Evolutionary conservation across 768 basidiomycete genomes (phyloP).

Genomic region (Pulveroboletus sp.): DNA sequence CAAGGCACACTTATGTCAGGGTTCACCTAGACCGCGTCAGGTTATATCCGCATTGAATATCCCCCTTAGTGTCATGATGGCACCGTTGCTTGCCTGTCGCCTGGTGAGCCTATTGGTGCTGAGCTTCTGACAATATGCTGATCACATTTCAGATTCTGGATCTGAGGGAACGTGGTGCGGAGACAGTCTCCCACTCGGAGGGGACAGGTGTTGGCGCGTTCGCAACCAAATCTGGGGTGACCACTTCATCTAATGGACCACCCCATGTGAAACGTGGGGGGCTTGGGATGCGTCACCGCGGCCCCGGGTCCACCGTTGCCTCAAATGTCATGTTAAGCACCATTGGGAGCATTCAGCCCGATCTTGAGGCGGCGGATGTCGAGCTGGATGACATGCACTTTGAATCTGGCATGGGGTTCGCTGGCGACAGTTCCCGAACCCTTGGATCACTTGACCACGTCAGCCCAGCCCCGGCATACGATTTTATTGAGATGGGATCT

Average conservation of each 20-base stretch:
- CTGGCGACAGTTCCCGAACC: conserved; percentile 38
- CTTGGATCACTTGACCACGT: conserved; percentile 27
- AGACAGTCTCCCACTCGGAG: conserved; percentile 71
- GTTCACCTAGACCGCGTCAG: conserved; percentile 58
- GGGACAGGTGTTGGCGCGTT: conserved; percentile 65
- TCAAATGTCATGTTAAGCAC: conserved; percentile 63
- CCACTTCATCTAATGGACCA: conserved; percentile 21
- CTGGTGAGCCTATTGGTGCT: conserved; percentile 41
- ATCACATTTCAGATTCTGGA: conserved; percentile 62
- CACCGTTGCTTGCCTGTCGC: conserved; percentile 73
- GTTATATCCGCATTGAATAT: conserved; percentile 82
- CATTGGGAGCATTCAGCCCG: conserved; percentile 54
- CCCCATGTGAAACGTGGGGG: conserved; percentile 23
- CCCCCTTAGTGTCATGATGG: conserved; percentile 80
- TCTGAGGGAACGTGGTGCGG: conserved; percentile 75
- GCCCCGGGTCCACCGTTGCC: conserved; percentile 48
- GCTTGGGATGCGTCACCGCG: conserved; percentile 48
- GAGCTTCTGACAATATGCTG: background rate
- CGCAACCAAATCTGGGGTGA: conserved; percentile 53
- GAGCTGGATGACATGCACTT: conserved; percentile 53
- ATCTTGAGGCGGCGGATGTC: conserved; percentile 47
- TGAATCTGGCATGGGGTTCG: conserved; percentile 49
- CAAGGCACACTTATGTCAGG: conserved; percentile 8
- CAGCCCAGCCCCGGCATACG: conserved; percentile 50
- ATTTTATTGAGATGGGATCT: conserved; percentile 38